Base-by-base conservation (phyloP, 495 filamentous ascomycete species). In the Talaromyces wortmannii region DNA sequence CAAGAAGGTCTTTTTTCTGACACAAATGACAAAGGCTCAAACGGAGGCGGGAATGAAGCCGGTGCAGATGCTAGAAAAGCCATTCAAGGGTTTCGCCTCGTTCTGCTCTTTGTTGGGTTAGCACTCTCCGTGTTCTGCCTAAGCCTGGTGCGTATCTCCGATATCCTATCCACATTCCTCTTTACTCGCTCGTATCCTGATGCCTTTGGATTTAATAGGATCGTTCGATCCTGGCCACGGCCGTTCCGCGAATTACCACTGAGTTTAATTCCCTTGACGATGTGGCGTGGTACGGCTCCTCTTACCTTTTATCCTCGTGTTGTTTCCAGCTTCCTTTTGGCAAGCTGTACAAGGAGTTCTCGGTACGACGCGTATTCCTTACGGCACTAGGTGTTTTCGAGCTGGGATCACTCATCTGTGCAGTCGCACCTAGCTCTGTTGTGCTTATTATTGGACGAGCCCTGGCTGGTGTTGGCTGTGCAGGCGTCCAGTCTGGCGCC, bases 221-320 rank as follows among this genome's bases (percentile, higher is more conserved):
- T 23, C 23, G 23, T 23, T 23, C 23, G 4, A 23, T 23, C 23
- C 23, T 23, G 23, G 23, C 23, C 4, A 23, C 23, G 0, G 89
- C 89, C n/a, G 91, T 92, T 51, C 90, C 89, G 7, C 82, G 82
- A 44, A 92, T 94, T 57, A 92, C 90, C 0, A 83, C 90, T 63
- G 67, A 88, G 45, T 94, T 92, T 68, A 75, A 87, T 30, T 82
- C 85, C 15, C 69, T 92, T 3, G 71, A 77, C 13, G 89, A 92
- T 60, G 85, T 94, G 0, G 89, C 87, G 46, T 92, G 89, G 90
- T 92, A 91, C 52, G 89, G 84, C 31, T 81, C 78, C 59, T 69
- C 75, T 3, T 81, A 79, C 55, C 78, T 95, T 36, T 80, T 95
- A 57, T 90, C 87, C 4, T 85, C 82, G 0, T 86, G 59, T 0